Percentiles rank a stretch among this genome's conserved stretches.
phyloP scores from a whole-genome alignment of 1,284 basidiomycete genomes.

The Apiotrichum veenhuisii region DNA sequence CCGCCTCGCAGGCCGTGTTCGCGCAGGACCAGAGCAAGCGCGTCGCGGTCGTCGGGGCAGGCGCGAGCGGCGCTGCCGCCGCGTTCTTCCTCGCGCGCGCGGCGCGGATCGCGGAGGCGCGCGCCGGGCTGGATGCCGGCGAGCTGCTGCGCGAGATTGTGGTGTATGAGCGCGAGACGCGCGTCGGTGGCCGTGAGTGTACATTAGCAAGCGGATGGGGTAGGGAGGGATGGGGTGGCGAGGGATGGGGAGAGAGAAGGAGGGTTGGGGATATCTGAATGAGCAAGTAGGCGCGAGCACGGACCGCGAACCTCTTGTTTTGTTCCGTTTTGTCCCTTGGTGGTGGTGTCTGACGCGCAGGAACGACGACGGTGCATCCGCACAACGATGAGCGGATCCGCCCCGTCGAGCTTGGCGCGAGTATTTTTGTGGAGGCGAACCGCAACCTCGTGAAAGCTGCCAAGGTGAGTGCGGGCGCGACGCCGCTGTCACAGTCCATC shows the following conservation, averaged over 20 bases:
- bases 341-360: conserved; percentile 52
- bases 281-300: too few relatives aligned
- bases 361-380: conserved; percentile 72
- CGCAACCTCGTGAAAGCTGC: conserved; percentile 76
- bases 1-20: not conserved
- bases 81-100: conserved; percentile 72
- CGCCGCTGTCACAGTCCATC: not conserved
- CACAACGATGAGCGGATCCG: conserved; percentile 62
- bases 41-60: conserved; percentile 81
- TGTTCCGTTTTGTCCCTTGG: too few relatives aligned
- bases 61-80: conserved; percentile 76
- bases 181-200: conserved; percentile 77
- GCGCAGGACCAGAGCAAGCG: conserved; percentile 25
- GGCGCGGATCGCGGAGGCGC: conserved; percentile 60
- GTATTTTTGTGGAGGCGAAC: conserved; percentile 79
- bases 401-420: conserved; percentile 77
- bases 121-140: conserved; percentile 54
- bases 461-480: conserved; percentile 61
- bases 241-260: too few relatives aligned
- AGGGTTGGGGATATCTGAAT: not conserved
- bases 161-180: conserved; percentile 69
- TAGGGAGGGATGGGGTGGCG: conserved; percentile 7
- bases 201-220: not conserved
- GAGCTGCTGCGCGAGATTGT: conserved; percentile 64
- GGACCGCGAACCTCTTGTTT: too few relatives aligned